phyloP scores from a whole-genome alignment of 139 green algal genomes.

The Limnomonas spitsbergensis region DNA sequence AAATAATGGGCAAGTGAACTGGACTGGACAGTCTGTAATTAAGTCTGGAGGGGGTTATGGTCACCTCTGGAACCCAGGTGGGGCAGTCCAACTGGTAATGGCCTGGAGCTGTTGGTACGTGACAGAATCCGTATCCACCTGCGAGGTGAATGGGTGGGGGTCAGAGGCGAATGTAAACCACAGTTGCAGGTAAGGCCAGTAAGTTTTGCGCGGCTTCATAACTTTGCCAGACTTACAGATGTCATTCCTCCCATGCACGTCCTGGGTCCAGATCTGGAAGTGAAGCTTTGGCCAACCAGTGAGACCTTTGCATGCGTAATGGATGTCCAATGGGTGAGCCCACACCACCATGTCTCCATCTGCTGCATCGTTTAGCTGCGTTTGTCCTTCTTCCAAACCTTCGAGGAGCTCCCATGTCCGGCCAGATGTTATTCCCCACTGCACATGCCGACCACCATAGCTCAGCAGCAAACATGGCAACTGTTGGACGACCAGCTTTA shows the following conservation, averaged over 20 bases:
- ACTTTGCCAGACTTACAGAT: constrained; percentile 65
- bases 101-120: constrained; percentile 67
- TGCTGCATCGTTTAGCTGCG: constrained; percentile 51
- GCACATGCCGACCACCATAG: not conserved
- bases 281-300: constrained; percentile 75
- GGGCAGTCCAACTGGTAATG: constrained; percentile 63
- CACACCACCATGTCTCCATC: constrained; percentile 65
- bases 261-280: constrained; percentile 77
- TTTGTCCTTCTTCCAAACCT: constrained; percentile 64
- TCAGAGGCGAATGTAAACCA: too few species aligned
- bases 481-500: not conserved
- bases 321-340: constrained; percentile 72
- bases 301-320: constrained; percentile 64
- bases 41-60: too few species aligned
- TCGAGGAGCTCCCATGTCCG: constrained; percentile 71
- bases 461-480: not conserved
- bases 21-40: too few species aligned
- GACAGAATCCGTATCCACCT: constrained; percentile 78
- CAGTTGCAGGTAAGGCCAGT: too few species aligned
- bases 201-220: too few species aligned
- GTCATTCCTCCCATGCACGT: constrained; percentile 65
- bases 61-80: constrained; percentile 74
- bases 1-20: too few species aligned
- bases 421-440: constrained; percentile 63
- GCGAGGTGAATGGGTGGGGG: not conserved